These are phyloP conservation scores for Boletus rufocinnamomeus DNA, from an alignment of 768 basidiomycete genomes.

Conservation along the genomic window DNA sequence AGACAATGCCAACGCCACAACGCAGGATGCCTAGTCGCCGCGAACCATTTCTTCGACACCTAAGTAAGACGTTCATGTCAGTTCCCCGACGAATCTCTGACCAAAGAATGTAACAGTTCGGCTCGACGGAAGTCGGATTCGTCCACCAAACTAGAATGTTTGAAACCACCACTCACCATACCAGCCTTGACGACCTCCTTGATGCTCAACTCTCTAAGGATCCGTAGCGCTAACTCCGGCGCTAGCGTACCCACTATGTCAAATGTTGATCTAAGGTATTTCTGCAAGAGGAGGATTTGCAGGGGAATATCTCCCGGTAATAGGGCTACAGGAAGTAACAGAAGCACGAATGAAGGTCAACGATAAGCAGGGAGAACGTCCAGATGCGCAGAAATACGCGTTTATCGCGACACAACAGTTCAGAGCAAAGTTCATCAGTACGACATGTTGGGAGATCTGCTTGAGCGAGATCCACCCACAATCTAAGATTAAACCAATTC, in stretches of 20 bases:
- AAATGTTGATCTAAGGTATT: constrained; percentile 79
- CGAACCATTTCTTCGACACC: constrained; percentile 48
- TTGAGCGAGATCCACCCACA: constrained; percentile 19
- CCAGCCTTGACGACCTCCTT: constrained; percentile 58
- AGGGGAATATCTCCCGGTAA: constrained; percentile 83
- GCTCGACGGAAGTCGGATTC: background rate
- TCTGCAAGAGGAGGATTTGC: constrained; percentile 82
- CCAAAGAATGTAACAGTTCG: background rate
- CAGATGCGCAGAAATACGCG: background rate
- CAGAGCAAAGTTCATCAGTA: constrained; percentile 10
- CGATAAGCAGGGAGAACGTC: background rate
- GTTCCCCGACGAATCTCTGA: background rate
- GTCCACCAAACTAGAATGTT: background rate
- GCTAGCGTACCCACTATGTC: constrained; percentile 77
- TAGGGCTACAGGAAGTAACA: constrained; percentile 48
- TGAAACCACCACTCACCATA: constrained; percentile 28
- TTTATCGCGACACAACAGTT: background rate
- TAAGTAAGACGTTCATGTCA: constrained; percentile 12
- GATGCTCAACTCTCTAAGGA: constrained; percentile 61
- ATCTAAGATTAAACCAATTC: constrained; percentile 34
- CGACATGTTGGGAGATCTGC: background rate
- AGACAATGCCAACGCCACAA: constrained; percentile 80
- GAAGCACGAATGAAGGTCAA: constrained; percentile 12
- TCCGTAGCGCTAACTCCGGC: constrained; percentile 60
- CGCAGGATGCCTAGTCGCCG: constrained; percentile 54